phyloP scores from a whole-genome alignment of 306 rosid genomes.

The Gastrolobium bilobum region DNA sequence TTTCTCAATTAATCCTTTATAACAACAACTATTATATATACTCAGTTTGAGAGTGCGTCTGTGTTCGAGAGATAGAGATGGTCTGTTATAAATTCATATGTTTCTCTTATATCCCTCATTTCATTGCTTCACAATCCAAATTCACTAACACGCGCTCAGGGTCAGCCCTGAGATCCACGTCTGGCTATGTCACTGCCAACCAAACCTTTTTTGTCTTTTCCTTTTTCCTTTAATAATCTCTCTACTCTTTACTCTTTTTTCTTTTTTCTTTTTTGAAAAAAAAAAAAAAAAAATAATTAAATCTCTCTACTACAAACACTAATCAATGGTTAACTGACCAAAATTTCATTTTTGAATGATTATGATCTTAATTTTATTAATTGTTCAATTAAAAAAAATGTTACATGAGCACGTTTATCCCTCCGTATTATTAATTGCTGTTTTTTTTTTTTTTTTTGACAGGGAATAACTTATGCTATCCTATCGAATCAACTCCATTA shows the following conservation, averaged over 20 bases:
- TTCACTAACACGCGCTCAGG: background rate
- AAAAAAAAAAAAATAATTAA: too few species aligned
- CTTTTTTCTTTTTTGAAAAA: background rate
- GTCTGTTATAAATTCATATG: background rate
- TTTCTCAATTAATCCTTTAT: background rate
- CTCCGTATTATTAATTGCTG: background rate
- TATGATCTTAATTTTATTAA: background rate
- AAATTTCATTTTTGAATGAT: background rate
- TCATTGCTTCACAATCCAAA: background rate
- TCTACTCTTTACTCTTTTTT: background rate
- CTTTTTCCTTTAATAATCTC: background rate
- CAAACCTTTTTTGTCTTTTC: slow-evolving; percentile 3
- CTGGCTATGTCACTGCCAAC: background rate
- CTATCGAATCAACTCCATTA: background rate
- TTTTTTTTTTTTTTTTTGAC: background rate
- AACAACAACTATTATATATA: background rate
- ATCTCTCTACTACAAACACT: too few species aligned
- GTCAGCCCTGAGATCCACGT: slow-evolving; percentile 21
- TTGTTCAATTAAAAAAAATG: background rate
- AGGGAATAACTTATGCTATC: background rate
- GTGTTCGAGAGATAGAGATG: too few species aligned
- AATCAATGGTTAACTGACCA: background rate
- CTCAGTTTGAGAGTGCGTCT: background rate
- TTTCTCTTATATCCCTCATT: background rate
- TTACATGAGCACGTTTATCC: background rate